Evolutionary conservation across 306 rosid genomes (phyloP).

Genomic region (Corylus heterophylla): DNA sequence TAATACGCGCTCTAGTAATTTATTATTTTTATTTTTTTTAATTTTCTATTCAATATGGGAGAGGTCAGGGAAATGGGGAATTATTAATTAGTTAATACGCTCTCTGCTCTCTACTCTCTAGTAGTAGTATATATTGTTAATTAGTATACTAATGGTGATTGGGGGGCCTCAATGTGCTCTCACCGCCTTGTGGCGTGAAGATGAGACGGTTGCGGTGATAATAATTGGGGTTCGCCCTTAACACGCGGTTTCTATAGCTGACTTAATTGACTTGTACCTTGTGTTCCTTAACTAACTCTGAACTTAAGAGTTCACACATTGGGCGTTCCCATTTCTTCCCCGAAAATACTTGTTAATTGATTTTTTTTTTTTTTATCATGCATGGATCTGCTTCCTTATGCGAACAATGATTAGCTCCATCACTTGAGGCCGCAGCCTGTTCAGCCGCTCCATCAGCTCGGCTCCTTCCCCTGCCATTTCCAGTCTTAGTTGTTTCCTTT

Average conservation of each 20-base stretch:
- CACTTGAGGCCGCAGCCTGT: not conserved
- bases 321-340: not conserved
- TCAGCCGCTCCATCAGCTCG: not conserved
- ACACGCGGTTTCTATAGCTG: slow-evolving; percentile 1
- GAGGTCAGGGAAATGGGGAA: no score
- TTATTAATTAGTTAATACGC: no score
- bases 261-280: not conserved
- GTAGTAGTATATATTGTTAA: no score
- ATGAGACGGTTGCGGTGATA: not conserved
- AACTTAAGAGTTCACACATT: not conserved
- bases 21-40: no score
- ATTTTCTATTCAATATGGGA: no score
- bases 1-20: not conserved
- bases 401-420: slow-evolving; percentile 3
- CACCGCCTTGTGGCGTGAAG: not conserved
- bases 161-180: not conserved
- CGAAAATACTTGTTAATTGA: not conserved
- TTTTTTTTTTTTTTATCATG: not conserved
- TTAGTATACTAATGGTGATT: not conserved
- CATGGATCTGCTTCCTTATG: not conserved
- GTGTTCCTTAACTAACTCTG: not conserved
- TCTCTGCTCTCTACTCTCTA: no score
- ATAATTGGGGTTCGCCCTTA: not conserved
- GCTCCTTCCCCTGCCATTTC: not conserved
- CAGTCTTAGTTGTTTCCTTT: no score